phyloP scores from a whole-genome alignment of 2,329 filamentous ascomycete species.

The Helminthosporium solani region DNA sequence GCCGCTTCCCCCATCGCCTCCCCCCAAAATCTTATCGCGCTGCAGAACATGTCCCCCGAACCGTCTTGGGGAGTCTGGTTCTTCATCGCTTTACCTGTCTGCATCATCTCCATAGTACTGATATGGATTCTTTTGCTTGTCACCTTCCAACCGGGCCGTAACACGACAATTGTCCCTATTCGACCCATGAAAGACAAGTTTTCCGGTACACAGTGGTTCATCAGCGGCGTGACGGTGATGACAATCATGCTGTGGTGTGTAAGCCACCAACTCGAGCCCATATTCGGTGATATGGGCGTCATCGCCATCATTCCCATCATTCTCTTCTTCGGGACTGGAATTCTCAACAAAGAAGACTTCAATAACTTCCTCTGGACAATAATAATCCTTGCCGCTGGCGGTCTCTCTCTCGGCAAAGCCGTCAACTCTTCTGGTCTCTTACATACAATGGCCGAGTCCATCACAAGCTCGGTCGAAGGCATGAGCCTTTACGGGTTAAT shows the following conservation, averaged over 20 bases:
- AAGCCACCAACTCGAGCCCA: conserved; percentile 78
- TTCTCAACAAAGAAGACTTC: conserved; percentile 97
- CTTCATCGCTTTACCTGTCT: conserved; percentile 91
- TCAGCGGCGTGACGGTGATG: conserved; percentile 74
- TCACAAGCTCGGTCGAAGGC: conserved; percentile 71
- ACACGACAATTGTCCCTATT: conserved; percentile 88
- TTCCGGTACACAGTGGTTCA: conserved; percentile 88
- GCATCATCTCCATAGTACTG: conserved; percentile 79
- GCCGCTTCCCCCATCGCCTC: conserved; percentile 97
- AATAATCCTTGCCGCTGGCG: conserved; percentile 94
- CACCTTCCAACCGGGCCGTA: conserved; percentile 80
- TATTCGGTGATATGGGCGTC: conserved; percentile 98
- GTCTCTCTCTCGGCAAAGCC: conserved; percentile 86
- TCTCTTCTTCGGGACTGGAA: conserved; percentile 93
- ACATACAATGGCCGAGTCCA: conserved; percentile 78
- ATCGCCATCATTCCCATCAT: conserved; percentile 95
- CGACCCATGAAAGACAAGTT: conserved; percentile 86
- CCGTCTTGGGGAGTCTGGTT: conserved; percentile 97
- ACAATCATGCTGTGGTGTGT: conserved; percentile 94
- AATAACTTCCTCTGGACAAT: conserved; percentile 99
- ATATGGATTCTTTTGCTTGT: conserved; percentile 87
- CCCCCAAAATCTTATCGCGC: conserved; percentile 93
- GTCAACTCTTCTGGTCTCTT: conserved; percentile 91
- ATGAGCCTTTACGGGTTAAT: conserved; percentile 84
- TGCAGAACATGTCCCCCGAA: conserved; percentile 90